A percentile compares a stretch with the other conserved stretches of the same genome.
Conservation (phyloP, 257 asterid species). For the Capsicum baccatum region DNA sequence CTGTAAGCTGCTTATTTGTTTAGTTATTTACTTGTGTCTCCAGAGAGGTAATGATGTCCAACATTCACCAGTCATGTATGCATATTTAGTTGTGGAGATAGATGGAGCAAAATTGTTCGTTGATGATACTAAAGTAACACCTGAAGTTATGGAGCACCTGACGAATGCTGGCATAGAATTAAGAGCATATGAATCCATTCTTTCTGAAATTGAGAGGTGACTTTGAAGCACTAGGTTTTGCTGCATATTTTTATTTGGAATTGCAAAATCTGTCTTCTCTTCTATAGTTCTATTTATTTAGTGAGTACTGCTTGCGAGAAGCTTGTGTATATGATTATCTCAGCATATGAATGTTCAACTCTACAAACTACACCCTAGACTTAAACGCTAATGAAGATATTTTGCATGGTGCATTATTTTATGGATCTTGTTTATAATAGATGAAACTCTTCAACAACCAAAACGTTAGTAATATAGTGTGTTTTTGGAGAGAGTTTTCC, state of each 20-base stretch:
- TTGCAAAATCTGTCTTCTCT: not conserved
- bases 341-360: conserved; percentile 6
- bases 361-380: not conserved
- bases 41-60: conserved; percentile 93
- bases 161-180: conserved; percentile 75
- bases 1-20: conserved; percentile 21
- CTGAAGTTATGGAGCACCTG: conserved; percentile 78
- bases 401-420: not conserved
- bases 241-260: conserved; percentile 16
- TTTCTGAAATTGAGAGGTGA: conserved; percentile 86
- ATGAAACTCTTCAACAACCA: not conserved
- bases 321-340: not conserved
- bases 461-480: not conserved
- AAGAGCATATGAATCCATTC: conserved; percentile 83
- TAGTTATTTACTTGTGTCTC: conserved; percentile 30
- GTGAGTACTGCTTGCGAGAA: not conserved
- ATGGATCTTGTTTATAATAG: not conserved
- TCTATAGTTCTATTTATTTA: not conserved
- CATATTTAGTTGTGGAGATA: conserved; percentile 82
- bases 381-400: conserved; percentile 4
- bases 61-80: conserved; percentile 95
- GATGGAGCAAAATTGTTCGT: conserved; percentile 81
- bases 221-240: conserved; percentile 22
- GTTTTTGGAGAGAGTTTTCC: not conserved
- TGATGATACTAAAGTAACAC: conserved; percentile 69